Evolutionary conservation across 75 land plant species (phyloP), one percentile per base, ranked within the genome.

Genomic region (Azolla pinnata): DNA sequence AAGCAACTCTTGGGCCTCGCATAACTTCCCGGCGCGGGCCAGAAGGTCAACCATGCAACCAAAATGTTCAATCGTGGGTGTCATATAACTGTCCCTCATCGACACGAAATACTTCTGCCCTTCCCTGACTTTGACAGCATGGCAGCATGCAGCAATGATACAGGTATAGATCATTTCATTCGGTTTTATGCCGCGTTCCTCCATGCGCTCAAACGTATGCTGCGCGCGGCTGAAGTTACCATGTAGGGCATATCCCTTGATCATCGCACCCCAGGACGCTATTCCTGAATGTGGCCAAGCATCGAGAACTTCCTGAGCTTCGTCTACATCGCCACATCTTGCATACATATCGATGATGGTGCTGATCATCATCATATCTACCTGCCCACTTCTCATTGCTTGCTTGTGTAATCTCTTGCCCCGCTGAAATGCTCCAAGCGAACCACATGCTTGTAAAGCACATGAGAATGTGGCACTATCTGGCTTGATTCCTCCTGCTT

Each of bases 381-480:
- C n/a, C n/a, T n/a, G n/a, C n/a, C n/a, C n/a, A n/a, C n/a, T n/a
- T n/a, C n/a, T n/a, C n/a, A n/a, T n/a, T n/a, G n/a, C n/a, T n/a
- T n/a, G n/a, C n/a, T n/a, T n/a, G n/a, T n/a, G n/a, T n/a, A 70
- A 70, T 8, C 53, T 19, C 28, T 25, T n/a, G 14, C 61, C 40
- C 5, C 12, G 40, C 40, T 31, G 32, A 28, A 54, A 17, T 8
- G 27, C 17, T 2, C 57, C 57, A 29, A 31, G 16, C 17, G 18
- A 28, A 54, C 24, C 16, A 64, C 90, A 89, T 4, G 81, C 84
- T 1, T 67, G 60, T 25, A 86, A 25, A 7, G 86, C 66, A 57
- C 74, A 73, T 20, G 87, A 70, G 44, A 72, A 76, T 0, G 90
- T 79, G 33, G 86, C 78, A 29, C 86, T 86, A 60, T 85, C 83